Percentiles rank a stretch among this genome's conserved stretches.
Evolutionary conservation across 371 early-diverging fungal species (phyloP).

Genomic region (Mucor saturninus): DNA sequence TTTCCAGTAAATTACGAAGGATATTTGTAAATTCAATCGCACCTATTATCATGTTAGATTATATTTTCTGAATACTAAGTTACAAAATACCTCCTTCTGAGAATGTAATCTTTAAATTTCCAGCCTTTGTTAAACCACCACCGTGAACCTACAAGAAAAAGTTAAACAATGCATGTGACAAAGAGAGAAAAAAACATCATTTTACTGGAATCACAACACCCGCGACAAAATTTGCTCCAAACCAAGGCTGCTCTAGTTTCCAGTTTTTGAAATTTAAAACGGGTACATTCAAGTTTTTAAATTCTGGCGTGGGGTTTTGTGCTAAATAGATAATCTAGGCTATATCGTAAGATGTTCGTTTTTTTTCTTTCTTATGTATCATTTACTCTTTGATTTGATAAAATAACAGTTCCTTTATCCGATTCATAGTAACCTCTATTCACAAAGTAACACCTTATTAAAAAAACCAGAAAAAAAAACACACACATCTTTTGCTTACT

Average conservation of each 20-base stretch:
- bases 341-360: neutral
- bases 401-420: constrained; percentile 36
- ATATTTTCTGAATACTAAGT: no score
- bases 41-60: no score
- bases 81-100: constrained; percentile 49
- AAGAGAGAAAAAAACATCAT: no score
- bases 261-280: constrained; percentile 47
- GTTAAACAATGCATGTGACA: neutral
- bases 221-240: constrained; percentile 58
- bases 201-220: constrained; percentile 50
- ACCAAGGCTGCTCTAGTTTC: constrained; percentile 62
- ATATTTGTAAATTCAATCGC: constrained; percentile 57
- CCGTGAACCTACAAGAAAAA: constrained; percentile 39
- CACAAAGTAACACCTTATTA: neutral
- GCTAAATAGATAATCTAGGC: constrained; percentile 47
- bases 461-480: neutral
- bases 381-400: constrained; percentile 58
- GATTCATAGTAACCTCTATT: constrained; percentile 37
- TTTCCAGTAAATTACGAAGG: constrained; percentile 42
- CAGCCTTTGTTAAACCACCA: constrained; percentile 49
- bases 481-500: constrained; percentile 18
- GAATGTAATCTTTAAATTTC: constrained; percentile 48
- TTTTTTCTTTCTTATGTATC: neutral
- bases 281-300: constrained; percentile 51
- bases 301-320: constrained; percentile 19